These are phyloP conservation scores for Durio zibethinus DNA, from an alignment of 345 rosid genomes.

Conservation along the genomic window DNA sequence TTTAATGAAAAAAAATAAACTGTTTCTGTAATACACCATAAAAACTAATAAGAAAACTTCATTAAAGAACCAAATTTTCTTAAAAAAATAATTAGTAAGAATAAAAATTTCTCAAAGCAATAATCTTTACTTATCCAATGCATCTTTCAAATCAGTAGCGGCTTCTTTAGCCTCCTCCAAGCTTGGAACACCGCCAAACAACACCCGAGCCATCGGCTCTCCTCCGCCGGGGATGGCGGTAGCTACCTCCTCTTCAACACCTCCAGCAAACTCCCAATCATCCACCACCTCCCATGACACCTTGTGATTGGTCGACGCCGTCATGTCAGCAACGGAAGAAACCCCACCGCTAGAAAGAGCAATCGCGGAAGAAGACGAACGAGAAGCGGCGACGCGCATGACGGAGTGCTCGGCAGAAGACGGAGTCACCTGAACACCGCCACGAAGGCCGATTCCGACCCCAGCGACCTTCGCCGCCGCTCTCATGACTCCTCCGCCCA, in stretches of 20 bases:
- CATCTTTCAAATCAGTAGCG: conserved; percentile 47
- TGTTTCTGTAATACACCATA: background rate
- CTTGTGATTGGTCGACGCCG: conserved; percentile 15
- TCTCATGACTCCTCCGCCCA: conserved; percentile 22
- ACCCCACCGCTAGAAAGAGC: conserved; percentile 15
- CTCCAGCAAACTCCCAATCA: conserved; percentile 51
- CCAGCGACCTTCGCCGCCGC: conserved; percentile 20
- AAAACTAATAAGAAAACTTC: too few species aligned
- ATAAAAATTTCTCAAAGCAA: background rate
- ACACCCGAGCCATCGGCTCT: conserved; percentile 43
- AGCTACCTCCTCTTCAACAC: conserved; percentile 27
- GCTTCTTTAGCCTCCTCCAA: conserved; percentile 51
- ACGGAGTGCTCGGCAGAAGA: conserved; percentile 10
- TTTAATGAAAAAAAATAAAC: background rate
- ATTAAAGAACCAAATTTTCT: background rate
- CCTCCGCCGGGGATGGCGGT: background rate
- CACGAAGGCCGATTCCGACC: conserved; percentile 5
- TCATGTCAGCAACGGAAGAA: background rate
- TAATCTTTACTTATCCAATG: conserved; percentile 26
- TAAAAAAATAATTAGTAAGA: background rate
- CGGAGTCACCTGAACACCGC: background rate
- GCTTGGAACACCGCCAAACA: conserved; percentile 45
- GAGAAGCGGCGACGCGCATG: background rate
- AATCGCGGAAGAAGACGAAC: conserved; percentile 12
- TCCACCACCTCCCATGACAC: conserved; percentile 36